Evolutionary conservation across 495 filamentous ascomycete species (phyloP).

Genomic region (Cryomyces minteri): DNA sequence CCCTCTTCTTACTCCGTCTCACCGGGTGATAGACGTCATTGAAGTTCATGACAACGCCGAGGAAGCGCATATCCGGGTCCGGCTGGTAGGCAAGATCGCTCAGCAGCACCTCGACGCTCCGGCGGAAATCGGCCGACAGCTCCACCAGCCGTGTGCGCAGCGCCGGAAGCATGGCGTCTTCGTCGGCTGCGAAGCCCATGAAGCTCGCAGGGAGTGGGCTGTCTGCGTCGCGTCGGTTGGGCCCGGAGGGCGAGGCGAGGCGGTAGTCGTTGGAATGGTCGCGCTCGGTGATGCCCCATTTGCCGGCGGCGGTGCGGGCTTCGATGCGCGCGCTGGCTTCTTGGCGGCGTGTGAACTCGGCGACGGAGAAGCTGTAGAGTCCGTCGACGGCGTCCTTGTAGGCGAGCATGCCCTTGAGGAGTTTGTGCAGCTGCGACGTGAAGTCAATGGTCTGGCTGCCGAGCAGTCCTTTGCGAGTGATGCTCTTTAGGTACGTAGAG

Average conservation of each 20-base stretch:
- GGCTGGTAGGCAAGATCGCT: conserved; percentile 86
- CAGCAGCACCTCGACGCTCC: conserved; percentile 58
- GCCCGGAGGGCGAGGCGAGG: conserved; percentile 2
- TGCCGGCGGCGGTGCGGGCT: conserved; percentile 37
- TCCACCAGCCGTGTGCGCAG: conserved; percentile 51
- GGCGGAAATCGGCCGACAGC: conserved; percentile 55
- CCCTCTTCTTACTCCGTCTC: conserved; percentile 29
- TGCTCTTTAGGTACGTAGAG: conserved; percentile 71
- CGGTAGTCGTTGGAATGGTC: conserved; percentile 20
- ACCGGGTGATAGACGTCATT: conserved; percentile 85
- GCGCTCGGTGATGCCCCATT: conserved; percentile 42
- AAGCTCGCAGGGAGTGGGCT: conserved; percentile 4
- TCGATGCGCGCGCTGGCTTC: conserved; percentile 61
- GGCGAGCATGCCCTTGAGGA: conserved; percentile 82
- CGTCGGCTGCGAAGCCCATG: conserved; percentile 15
- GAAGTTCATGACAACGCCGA: conserved; percentile 96
- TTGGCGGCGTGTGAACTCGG: conserved; percentile 82
- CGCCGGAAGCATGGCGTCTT: conserved; percentile 55
- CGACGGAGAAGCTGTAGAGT: conserved; percentile 80
- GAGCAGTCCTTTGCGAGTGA: conserved; percentile 91
- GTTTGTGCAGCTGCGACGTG: conserved; percentile 75
- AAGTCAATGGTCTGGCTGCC: conserved; percentile 61
- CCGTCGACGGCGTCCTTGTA: conserved; percentile 92
- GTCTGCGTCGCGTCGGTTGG: not conserved
- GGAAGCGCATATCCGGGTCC: conserved; percentile 86